Evolutionary conservation across 2,329 filamentous ascomycete species (phyloP).

Genomic region (Lachnellula willkommii): DNA sequence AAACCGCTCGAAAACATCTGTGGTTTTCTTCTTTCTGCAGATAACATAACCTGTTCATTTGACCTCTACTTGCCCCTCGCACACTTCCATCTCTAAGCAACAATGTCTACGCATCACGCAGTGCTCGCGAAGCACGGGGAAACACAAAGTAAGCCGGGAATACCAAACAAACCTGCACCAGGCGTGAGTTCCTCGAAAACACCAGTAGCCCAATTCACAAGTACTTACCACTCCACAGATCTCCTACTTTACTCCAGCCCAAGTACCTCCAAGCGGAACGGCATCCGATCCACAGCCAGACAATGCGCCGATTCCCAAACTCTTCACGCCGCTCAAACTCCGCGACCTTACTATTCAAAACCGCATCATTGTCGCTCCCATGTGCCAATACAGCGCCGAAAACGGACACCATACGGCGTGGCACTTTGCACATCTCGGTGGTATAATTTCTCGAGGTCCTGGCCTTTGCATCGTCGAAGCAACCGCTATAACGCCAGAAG

Average conservation of each 20-base stretch:
- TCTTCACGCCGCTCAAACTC: conserved; percentile 38
- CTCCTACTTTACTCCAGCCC: conserved; percentile 43
- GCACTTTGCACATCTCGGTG: conserved; percentile 77
- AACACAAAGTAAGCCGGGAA: conserved; percentile 9
- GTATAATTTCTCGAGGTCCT: conserved; percentile 70
- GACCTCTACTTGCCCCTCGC: background rate
- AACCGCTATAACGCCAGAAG: conserved; percentile 67
- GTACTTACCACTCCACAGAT: conserved; percentile 17
- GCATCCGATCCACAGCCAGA: conserved; percentile 41
- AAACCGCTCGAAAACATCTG: background rate
- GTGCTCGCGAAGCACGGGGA: conserved; percentile 16
- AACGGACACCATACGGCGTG: conserved; percentile 73
- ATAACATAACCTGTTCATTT: background rate
- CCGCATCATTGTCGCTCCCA: conserved; percentile 57
- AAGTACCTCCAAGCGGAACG: conserved; percentile 41
- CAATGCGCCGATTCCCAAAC: conserved; percentile 45
- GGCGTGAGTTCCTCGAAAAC: conserved; percentile 15
- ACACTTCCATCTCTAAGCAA: background rate
- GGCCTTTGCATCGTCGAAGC: conserved; percentile 74
- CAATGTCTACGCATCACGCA: conserved; percentile 20
- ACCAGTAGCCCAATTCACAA: background rate
- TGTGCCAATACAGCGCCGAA: conserved; percentile 63
- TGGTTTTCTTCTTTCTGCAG: background rate
- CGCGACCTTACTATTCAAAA: conserved; percentile 56
- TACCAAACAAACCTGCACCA: conserved; percentile 23